Base-by-base conservation (phyloP, 345 rosid genomes). In the Dovyalis caffra region DNA sequence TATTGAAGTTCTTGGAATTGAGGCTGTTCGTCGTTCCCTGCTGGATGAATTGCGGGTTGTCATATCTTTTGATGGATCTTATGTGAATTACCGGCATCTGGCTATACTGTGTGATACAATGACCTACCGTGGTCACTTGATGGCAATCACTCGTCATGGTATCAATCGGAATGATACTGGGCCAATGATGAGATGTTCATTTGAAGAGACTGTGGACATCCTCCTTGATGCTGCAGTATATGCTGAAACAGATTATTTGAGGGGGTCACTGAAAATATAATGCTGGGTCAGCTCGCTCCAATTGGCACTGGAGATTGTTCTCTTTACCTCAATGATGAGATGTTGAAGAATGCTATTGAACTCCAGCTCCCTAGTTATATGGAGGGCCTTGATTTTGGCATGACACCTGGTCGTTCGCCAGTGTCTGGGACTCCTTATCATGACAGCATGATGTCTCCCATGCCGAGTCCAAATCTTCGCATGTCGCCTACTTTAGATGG, bases 81-180 rank as follows among this genome's bases (percentile, higher is more conserved):
- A 92, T 72, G 99, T 95, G 79, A 95, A 95, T 69, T 95, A 95
- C 81, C 85, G 99, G 66, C 99, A 93, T 87, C 88, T 95, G 76
- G 99, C 98, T 74, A 95, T 95, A 67, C 81, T 95, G 32, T 95
- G 99, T 74, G 99, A 95, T 83, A 95, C 99, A 31, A 95, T 95
- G 99, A 95, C 99, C 18, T 95, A 95, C 74, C 97, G 99, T 3
- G 98, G 99, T 73, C 97, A 93, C 84, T 85, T 95, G 81, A 95
- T 95, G 99, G 98, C 98, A 26, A 95, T 95, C 80, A 95, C 99
- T 45, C 97, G 98, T 60, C 98, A 95, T 77, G 99, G 99, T 71
- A 95, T 95, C 78, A 95, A 95, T 40, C 84, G 99, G 58, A 95
- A 95, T 73, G 98, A 95, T 73, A 95, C 99, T 25, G 99, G 99